A percentile compares a stretch with the other conserved stretches of the same genome.
These are phyloP conservation scores for Aspergillus sergii DNA, from an alignment of 2,329 filamentous ascomycete genomes.

Conservation along the genomic window DNA sequence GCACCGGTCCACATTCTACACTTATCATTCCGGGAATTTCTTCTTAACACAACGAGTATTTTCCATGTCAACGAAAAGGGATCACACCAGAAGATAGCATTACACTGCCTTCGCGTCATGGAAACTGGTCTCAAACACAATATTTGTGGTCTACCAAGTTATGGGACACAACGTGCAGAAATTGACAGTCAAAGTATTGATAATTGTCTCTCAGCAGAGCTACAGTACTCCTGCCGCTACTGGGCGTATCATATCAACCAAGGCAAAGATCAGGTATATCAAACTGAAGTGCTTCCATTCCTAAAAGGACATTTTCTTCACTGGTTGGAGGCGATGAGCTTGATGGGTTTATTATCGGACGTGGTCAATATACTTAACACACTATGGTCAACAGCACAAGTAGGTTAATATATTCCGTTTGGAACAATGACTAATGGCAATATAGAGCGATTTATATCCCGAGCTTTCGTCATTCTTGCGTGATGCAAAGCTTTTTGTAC, in stretches of 20 bases:
- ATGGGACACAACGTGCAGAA: conserved; percentile 3
- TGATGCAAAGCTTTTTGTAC: conserved; percentile 37
- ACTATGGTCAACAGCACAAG: not conserved
- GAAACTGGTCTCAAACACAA: not conserved
- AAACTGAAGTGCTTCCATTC: conserved; percentile 14
- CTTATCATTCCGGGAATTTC: conserved; percentile 36
- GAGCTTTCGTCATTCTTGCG: conserved; percentile 25
- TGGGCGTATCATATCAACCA: conserved; percentile 27
- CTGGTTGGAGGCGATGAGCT: conserved; percentile 28
- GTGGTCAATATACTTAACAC: conserved; percentile 17
- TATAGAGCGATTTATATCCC: too few relatives aligned
- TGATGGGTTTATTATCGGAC: conserved; percentile 20
- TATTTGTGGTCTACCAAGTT: conserved; percentile 19
- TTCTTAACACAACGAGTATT: conserved; percentile 8
- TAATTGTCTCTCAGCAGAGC: conserved; percentile 17
- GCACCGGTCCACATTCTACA: conserved; percentile 24
- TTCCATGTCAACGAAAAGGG: conserved; percentile 25
- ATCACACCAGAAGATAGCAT: not conserved
- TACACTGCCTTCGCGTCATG: not conserved
- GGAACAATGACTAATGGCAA: too few relatives aligned
- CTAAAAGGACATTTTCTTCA: conserved; percentile 25
- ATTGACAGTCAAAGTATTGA: conserved; percentile 18
- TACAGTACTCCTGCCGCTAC: conserved; percentile 32
- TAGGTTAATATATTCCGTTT: not conserved
- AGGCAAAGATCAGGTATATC: not conserved